Evolutionary conservation across 208 protist species (phyloP).

Genomic region (Leishmania turanica): DNA sequence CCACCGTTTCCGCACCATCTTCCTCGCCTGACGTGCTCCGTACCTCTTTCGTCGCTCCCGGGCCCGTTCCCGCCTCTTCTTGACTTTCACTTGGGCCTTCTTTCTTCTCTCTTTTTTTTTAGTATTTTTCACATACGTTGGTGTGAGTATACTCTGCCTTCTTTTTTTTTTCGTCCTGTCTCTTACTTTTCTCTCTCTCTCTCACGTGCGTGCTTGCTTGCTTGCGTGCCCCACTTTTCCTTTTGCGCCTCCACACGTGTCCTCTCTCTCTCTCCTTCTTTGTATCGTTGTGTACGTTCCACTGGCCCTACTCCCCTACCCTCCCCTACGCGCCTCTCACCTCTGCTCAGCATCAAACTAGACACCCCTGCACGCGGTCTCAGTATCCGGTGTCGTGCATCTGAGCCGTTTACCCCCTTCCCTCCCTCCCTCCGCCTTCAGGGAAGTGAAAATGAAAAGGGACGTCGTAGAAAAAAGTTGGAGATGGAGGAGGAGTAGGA

Average conservation of each 20-base stretch:
- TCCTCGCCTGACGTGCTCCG: background rate
- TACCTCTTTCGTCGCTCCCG: background rate
- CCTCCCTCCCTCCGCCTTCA: background rate
- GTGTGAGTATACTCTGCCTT: background rate
- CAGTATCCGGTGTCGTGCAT: background rate
- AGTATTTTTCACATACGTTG: background rate
- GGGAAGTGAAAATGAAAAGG: background rate
- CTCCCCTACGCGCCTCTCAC: background rate
- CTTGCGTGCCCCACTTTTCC: background rate
- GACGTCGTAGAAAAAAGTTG: background rate
- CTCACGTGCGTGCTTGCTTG: background rate
- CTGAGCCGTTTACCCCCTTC: background rate
- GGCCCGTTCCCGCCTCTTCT: background rate
- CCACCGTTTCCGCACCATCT: background rate
- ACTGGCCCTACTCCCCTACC: background rate
- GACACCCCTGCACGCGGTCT: background rate
- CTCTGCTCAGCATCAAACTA: background rate
- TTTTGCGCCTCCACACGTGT: background rate
- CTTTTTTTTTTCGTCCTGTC: background rate
- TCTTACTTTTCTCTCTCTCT: background rate
- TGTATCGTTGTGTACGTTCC: background rate
- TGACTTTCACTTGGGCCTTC: background rate
- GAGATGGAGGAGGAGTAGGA: background rate
- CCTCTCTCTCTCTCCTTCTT: slow-evolving; percentile 6
- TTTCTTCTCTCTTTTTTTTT: background rate